A percentile compares a stretch with the other conserved stretches of the same genome.
Conservation (phyloP, 495 filamentous ascomycete genomes). For the Penicillium lagena region DNA sequence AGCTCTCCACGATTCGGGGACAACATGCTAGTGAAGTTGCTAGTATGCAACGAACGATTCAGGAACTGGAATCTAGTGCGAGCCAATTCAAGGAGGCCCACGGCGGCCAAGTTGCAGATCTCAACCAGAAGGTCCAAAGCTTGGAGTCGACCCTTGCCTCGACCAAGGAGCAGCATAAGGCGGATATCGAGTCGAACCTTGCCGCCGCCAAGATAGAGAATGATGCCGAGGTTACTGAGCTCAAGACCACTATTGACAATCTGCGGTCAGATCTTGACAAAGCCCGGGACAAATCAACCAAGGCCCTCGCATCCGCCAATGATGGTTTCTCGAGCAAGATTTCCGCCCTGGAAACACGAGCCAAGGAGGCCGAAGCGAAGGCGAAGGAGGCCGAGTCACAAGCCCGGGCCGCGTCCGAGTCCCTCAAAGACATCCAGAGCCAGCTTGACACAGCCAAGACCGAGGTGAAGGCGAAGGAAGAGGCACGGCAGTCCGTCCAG, state of each 20-base stretch:
- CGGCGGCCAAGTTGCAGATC: constrained; percentile 9
- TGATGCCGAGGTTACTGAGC: constrained; percentile 54
- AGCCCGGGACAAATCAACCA: constrained; percentile 38
- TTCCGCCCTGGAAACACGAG: constrained; percentile 39
- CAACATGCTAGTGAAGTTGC: constrained; percentile 51
- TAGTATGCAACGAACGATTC: constrained; percentile 49
- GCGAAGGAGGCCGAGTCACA: constrained; percentile 43
- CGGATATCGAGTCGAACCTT: constrained; percentile 40
- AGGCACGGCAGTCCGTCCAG: constrained; percentile 57
- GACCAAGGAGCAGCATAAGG: constrained; percentile 35
- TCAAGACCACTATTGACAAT: constrained; percentile 47
- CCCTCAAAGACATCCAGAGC: constrained; percentile 13
- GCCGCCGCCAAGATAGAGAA: constrained; percentile 46
- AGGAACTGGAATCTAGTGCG: constrained; percentile 45
- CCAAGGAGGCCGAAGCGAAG: constrained; percentile 36
- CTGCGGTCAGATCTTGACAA: constrained; percentile 56
- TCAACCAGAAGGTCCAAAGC: constrained; percentile 48
- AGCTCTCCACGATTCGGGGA: constrained; percentile 44
- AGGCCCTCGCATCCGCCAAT: constrained; percentile 53
- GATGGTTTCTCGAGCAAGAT: constrained; percentile 47
- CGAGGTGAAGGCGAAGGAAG: constrained; percentile 49
- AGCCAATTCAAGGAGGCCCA: constrained; percentile 45
- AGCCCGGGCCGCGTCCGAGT: constrained; percentile 12
- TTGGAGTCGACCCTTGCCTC: constrained; percentile 53
- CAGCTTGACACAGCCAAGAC: constrained; percentile 21